Percentiles rank a stretch among this genome's conserved stretches.
Evolutionary conservation across 2,329 filamentous ascomycete species (phyloP).

Genomic region (Orbilia javanica): DNA sequence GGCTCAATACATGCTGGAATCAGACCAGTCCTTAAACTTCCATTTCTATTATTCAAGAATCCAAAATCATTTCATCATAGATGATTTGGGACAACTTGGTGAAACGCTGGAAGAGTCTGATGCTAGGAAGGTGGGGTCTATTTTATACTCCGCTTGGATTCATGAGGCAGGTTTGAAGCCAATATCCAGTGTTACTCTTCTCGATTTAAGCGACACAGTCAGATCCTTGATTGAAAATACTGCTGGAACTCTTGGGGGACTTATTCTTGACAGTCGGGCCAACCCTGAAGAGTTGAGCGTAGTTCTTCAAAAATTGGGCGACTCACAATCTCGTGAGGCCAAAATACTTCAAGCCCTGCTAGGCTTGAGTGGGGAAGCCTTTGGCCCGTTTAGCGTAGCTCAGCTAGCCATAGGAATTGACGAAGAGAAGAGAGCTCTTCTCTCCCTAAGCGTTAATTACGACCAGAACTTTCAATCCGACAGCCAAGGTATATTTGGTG

Average conservation of each 20-base stretch:
- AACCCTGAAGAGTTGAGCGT: neutral
- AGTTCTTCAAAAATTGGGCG: neutral
- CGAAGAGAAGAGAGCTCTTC: neutral
- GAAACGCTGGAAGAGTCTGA: neutral
- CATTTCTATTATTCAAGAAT: conserved; percentile 5
- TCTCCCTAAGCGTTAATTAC: neutral
- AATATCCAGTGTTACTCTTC: conserved; percentile 11
- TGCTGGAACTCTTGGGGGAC: no score
- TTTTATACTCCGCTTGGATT: conserved; percentile 25
- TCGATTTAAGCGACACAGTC: neutral
- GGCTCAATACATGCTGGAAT: neutral
- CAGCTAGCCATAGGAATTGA: neutral
- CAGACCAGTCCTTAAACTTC: neutral
- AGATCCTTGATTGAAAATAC: neutral
- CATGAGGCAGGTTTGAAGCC: conserved; percentile 21
- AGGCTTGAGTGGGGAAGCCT: neutral
- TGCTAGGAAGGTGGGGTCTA: conserved; percentile 67
- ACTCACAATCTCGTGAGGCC: neutral
- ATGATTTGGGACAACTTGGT: neutral
- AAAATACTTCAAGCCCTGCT: neutral
- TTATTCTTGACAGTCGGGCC: neutral
- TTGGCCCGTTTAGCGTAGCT: neutral
- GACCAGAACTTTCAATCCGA: neutral
- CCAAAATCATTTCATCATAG: conserved; percentile 13
- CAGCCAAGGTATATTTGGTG: neutral